Evolutionary conservation across 306 rosid genomes (phyloP).

Genomic region (Astragalus membranaceus): DNA sequence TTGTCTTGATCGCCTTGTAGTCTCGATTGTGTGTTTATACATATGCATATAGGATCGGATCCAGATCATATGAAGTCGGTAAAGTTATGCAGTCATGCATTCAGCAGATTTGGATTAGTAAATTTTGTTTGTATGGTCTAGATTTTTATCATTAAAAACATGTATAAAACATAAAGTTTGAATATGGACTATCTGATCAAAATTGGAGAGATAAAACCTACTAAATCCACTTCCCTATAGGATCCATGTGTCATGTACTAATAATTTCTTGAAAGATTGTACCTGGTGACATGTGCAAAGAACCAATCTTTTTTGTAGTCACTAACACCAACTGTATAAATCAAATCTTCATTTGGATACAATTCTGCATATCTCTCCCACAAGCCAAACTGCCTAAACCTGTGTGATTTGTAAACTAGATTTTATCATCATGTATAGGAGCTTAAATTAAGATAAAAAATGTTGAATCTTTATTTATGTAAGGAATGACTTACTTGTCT

Average conservation of each 20-base stretch:
- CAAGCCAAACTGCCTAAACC: conserved; percentile 78
- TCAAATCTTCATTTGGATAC: conserved; percentile 55
- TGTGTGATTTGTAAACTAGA: conserved; percentile 12
- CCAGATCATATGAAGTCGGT: too few species aligned
- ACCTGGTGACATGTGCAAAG: conserved; percentile 88
- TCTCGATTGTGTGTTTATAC: too few species aligned
- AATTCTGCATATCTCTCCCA: conserved; percentile 87
- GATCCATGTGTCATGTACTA: background rate
- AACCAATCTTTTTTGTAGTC: conserved; percentile 74
- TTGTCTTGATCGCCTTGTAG: too few species aligned
- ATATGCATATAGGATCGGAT: too few species aligned
- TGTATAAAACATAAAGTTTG: too few species aligned
- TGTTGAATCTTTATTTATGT: background rate
- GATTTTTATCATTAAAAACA: too few species aligned
- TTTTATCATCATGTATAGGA: background rate
- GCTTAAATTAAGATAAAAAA: background rate
- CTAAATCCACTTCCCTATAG: too few species aligned
- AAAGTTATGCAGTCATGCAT: too few species aligned
- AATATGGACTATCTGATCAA: too few species aligned
- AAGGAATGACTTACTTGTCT: conserved; percentile 45
- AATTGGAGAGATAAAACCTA: too few species aligned
- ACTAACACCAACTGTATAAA: conserved; percentile 50
- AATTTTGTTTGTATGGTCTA: too few species aligned
- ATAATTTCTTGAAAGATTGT: background rate
- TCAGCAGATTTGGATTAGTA: too few species aligned